Conservation (phyloP, 768 basidiomycete species). For the Pleurotus sapidus region DNA sequence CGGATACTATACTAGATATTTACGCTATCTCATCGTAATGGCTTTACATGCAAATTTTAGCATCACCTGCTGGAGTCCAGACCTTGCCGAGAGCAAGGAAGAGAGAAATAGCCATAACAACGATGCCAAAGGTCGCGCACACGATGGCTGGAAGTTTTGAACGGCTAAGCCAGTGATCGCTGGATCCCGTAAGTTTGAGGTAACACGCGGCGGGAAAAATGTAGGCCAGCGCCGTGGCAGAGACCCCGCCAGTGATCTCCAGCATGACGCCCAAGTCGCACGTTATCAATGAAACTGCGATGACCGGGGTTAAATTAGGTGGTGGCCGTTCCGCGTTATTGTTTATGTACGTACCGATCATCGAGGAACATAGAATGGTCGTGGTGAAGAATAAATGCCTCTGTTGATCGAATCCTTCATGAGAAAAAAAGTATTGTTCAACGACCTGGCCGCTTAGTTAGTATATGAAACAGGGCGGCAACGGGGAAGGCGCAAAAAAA, state of each 20-base stretch:
- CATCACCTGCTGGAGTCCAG: slow-evolving; percentile 69
- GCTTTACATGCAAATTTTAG: slow-evolving; percentile 63
- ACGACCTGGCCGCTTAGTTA: slow-evolving; percentile 59
- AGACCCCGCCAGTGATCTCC: slow-evolving; percentile 97
- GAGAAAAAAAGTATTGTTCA: slow-evolving; percentile 94
- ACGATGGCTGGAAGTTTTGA: slow-evolving; percentile 71
- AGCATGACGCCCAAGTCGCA: slow-evolving; percentile 98
- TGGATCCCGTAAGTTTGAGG: slow-evolving; percentile 62
- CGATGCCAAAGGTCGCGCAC: slow-evolving; percentile 71
- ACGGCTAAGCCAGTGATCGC: slow-evolving; percentile 62
- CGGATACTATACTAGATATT: slow-evolving; percentile 8
- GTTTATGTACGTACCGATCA: slow-evolving; percentile 59
- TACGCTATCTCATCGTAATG: not conserved
- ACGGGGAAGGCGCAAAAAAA: not conserved
- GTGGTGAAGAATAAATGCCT: slow-evolving; percentile 93
- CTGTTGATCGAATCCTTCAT: slow-evolving; percentile 76
- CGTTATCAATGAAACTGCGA: slow-evolving; percentile 81
- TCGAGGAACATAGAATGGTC: slow-evolving; percentile 73
- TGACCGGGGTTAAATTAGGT: not conserved
- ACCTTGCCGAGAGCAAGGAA: slow-evolving; percentile 74
- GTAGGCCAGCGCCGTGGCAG: slow-evolving; percentile 88
- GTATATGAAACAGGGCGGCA: not conserved
- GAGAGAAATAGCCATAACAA: slow-evolving; percentile 78
- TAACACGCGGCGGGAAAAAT: slow-evolving; percentile 91
- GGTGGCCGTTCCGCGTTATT: not conserved